Base-by-base conservation (phyloP, 1,139 yeast genomes). In the Suhomyces taliae region DNA sequence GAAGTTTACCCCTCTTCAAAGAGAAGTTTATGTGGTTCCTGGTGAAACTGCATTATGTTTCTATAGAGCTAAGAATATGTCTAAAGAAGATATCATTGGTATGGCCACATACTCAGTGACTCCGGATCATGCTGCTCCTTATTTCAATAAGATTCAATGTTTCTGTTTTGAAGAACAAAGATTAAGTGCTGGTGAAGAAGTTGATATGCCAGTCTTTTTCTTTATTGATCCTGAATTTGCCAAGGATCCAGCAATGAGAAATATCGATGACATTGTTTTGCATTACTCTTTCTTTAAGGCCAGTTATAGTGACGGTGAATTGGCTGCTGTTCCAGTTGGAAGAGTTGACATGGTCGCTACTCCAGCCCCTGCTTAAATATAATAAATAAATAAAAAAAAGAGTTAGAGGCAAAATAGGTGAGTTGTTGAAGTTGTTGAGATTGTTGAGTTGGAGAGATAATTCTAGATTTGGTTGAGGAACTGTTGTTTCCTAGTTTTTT, bases 141-240 rank as follows among this genome's bases (percentile, higher is more conserved):
- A 93, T 67, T 93, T 93, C 72, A 89, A 90, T 71, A 93, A 93
- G 68, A 93, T 93, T 60, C 99, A 93, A 65, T 93, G 99, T 67
- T 93, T 93, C 70, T 93, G 99, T 64, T 93, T 95, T 64, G 99
- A 93, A 69, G 99, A 93, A 64, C 99, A 93, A 67, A 79, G 90
- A 65, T 74, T 93, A 54, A 79, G 85, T 48, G 97, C 97, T 1
- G 98, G 98, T 7, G 99, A 95, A 70, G 98, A 93, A 65, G 96
- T 95, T 12, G 99, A 95, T 62, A 93, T 95, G 99, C 99, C 99
- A 0, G 91, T 93, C 14, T 95, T 95, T 71, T 95, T 95, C 79
- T 95, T 95, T 67, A 88, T 95, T 47, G 99, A 95, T 63, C 99
- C 99, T 0, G 99, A 95, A 56, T 93, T 89, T 67, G 96, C 96